A percentile compares a stretch with the other conserved stretches of the same genome.
phyloP scores from a whole-genome alignment of 805 yeast genomes.

The Maudiozyma turicensis region DNA sequence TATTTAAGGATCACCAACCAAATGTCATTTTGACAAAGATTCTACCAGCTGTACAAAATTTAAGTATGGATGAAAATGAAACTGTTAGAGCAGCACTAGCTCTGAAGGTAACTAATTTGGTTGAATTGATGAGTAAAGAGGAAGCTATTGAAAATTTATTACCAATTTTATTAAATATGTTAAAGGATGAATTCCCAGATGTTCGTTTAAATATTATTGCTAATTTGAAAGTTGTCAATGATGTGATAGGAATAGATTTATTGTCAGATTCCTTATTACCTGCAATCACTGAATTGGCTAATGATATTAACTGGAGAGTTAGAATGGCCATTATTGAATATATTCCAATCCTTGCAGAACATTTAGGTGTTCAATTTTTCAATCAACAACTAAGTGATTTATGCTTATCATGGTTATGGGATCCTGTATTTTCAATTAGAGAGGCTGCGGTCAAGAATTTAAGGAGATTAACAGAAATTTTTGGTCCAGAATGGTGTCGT shows the following conservation, averaged over 20 bases:
- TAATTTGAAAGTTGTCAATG: slow-evolving; percentile 83
- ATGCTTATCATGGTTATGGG: slow-evolving; percentile 98
- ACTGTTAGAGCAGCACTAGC: slow-evolving; percentile 91
- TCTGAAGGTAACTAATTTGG: slow-evolving; percentile 72
- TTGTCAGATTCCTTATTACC: slow-evolving; percentile 84
- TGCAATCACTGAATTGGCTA: slow-evolving; percentile 91
- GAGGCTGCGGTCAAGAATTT: slow-evolving; percentile 89
- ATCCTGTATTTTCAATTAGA: slow-evolving; percentile 90
- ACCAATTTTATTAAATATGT: slow-evolving; percentile 86
- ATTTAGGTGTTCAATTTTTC: slow-evolving; percentile 86
- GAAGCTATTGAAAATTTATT: slow-evolving; percentile 70
- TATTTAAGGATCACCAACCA: slow-evolving; percentile 34
- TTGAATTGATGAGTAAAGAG: slow-evolving; percentile 78
- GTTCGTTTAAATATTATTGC: slow-evolving; percentile 91
- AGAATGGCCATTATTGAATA: slow-evolving; percentile 94
- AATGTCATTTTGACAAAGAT: slow-evolving; percentile 55
- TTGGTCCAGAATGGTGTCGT: slow-evolving; percentile 92
- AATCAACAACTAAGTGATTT: slow-evolving; percentile 83
- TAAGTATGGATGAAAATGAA: slow-evolving; percentile 87
- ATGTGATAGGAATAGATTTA: slow-evolving; percentile 84
- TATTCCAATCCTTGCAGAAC: slow-evolving; percentile 88
- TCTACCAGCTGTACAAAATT: slow-evolving; percentile 71
- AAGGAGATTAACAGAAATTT: slow-evolving; percentile 68
- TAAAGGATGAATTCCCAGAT: slow-evolving; percentile 94
- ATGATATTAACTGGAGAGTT: slow-evolving; percentile 96